Percentiles rank a stretch among this genome's conserved stretches.
Evolutionary conservation across 2,329 filamentous ascomycete species (phyloP).

Genomic region (Fusarium albosuccineum): DNA sequence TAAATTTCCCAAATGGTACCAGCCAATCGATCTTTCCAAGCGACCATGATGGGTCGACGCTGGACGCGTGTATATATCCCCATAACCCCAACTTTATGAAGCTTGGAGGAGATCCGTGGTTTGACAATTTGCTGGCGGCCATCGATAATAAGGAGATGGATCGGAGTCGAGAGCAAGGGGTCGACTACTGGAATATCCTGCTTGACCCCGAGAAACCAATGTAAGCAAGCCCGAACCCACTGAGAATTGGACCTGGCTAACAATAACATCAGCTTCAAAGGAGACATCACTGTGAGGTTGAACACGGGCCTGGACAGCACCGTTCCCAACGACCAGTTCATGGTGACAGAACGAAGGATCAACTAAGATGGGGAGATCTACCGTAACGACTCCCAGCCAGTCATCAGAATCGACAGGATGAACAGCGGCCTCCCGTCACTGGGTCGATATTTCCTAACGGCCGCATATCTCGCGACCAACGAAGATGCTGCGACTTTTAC

Average conservation of each 20-base stretch:
- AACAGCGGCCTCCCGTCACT: not conserved
- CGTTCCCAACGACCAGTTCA: not conserved
- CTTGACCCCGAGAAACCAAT: constrained; percentile 4
- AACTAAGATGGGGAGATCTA: not conserved
- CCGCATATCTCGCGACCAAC: not conserved
- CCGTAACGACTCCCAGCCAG: not conserved
- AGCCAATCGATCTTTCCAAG: constrained; percentile 22
- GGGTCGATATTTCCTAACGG: not conserved
- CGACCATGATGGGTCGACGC: not conserved
- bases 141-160: constrained; percentile 1
- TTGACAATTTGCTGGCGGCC: constrained; percentile 4
- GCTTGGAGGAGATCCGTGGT: constrained; percentile 14
- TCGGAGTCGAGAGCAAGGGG: not conserved
- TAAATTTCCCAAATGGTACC: constrained; percentile 27
- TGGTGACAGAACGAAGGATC: not conserved
- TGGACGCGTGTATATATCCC: constrained; percentile 25
- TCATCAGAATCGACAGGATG: not conserved
- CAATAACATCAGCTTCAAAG: not conserved
- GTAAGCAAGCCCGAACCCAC: not conserved
- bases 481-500: not conserved
- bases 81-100: constrained; percentile 22
- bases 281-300: not conserved
- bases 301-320: not conserved
- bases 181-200: constrained; percentile 9
- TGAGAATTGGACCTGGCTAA: not conserved